Conservation (phyloP, 2,329 filamentous ascomycete species). For the Trichoderma gracile region DNA sequence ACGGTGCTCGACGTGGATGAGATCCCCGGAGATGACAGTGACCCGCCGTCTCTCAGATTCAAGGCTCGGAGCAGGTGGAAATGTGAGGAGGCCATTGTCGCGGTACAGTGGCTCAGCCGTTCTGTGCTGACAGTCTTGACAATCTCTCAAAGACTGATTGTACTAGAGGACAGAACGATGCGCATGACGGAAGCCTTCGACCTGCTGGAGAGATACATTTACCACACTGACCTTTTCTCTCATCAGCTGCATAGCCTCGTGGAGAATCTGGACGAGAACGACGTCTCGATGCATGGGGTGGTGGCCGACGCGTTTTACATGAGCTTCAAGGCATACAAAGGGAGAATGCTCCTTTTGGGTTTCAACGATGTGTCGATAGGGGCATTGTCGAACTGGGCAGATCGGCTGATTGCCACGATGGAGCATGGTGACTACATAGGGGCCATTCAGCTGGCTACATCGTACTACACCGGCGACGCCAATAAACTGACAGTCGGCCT, state of each 20-base stretch:
- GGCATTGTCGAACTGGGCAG: conserved; percentile 94
- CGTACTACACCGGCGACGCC: conserved; percentile 87
- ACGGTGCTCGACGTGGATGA: conserved; percentile 89
- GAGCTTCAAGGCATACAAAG: conserved; percentile 96
- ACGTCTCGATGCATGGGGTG: conserved; percentile 88
- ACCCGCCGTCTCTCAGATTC: conserved; percentile 77
- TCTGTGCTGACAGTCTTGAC: conserved; percentile 91
- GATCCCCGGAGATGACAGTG: conserved; percentile 64
- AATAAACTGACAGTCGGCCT: conserved; percentile 93
- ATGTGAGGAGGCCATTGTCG: conserved; percentile 91
- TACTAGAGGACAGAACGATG: conserved; percentile 86
- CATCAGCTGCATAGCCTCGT: conserved; percentile 80
- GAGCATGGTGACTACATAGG: conserved; percentile 94
- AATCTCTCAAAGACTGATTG: conserved; percentile 88
- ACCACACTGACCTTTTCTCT: conserved; percentile 88
- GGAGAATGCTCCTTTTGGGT: conserved; percentile 87
- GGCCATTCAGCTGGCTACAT: conserved; percentile 85
- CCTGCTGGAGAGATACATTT: conserved; percentile 86
- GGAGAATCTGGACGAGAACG: conserved; percentile 84
- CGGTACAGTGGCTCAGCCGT: conserved; percentile 93
- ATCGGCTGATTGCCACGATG: conserved; percentile 89
- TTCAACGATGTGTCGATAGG: conserved; percentile 92
- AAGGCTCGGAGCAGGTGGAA: conserved; percentile 84
- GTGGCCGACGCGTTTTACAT: conserved; percentile 97
- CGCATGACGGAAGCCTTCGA: conserved; percentile 95